Evolutionary conservation across 495 filamentous ascomycete genomes (phyloP).

Genomic region (Podospora tetraspora): DNA sequence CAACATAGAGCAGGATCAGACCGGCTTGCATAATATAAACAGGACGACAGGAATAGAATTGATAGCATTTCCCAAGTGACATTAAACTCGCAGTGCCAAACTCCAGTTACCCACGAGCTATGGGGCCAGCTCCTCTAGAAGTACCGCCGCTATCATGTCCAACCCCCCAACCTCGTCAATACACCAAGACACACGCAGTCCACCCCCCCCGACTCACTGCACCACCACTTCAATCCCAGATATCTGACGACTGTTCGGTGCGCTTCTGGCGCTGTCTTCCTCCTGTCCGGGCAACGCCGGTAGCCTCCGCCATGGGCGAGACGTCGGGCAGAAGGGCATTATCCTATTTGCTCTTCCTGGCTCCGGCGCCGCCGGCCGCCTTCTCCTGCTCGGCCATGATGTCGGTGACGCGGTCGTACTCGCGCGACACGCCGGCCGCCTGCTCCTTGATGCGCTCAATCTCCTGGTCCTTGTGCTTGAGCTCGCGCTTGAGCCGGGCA

Average conservation of each 20-base stretch:
- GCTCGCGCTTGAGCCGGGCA: conserved; percentile 58
- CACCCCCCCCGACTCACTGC: neutral
- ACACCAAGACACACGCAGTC: neutral
- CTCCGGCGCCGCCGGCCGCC: conserved; percentile 46
- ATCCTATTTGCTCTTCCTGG: conserved; percentile 65
- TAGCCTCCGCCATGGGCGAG: neutral
- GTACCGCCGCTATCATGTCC: neutral
- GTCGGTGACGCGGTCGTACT: conserved; percentile 82
- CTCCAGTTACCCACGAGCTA: neutral
- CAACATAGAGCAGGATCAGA: neutral
- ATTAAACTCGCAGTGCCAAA: neutral
- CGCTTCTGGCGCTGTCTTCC: neutral
- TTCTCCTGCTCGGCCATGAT: conserved; percentile 56
- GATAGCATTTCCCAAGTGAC: neutral
- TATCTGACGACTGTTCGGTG: neutral
- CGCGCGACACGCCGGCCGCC: conserved; percentile 63
- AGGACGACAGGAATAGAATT: neutral
- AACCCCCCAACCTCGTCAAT: neutral
- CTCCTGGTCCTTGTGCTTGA: conserved; percentile 66
- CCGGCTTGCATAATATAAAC: neutral
- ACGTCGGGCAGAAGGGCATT: conserved; percentile 7
- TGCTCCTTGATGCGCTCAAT: conserved; percentile 82
- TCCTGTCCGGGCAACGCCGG: conserved; percentile 5
- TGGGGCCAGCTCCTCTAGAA: neutral
- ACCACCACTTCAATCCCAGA: neutral